A percentile compares a stretch with the other conserved stretches of the same genome.
phyloP scores from a whole-genome alignment of 306 rosid species.

The Rubus idaeus region DNA sequence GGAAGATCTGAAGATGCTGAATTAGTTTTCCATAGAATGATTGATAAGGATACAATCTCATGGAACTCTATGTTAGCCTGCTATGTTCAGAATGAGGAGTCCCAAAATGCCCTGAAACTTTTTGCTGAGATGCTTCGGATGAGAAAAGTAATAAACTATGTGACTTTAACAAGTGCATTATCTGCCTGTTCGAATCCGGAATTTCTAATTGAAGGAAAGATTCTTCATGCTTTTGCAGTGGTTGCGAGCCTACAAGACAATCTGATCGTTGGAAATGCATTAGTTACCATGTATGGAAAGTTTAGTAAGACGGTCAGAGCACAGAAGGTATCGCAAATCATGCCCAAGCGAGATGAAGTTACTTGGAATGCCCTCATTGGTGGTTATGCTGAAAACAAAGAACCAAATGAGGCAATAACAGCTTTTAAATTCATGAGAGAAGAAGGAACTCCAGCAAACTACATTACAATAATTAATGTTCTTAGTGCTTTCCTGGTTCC shows the following conservation, averaged over 20 bases:
- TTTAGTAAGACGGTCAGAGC: constrained; percentile 57
- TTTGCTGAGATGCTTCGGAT: constrained; percentile 56
- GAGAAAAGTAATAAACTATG: constrained; percentile 44
- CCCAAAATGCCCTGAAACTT: constrained; percentile 42
- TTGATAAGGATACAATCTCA: constrained; percentile 72
- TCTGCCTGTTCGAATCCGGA: constrained; percentile 66
- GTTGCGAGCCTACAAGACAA: constrained; percentile 51
- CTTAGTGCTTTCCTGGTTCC: constrained; percentile 61
- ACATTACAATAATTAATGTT: constrained; percentile 66
- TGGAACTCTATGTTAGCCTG: constrained; percentile 92
- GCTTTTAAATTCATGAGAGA: constrained; percentile 63
- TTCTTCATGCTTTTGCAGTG: constrained; percentile 60
- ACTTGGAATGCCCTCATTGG: constrained; percentile 94
- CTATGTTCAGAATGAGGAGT: constrained; percentile 60
- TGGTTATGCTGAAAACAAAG: constrained; percentile 61
- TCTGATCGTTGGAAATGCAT: constrained; percentile 62
- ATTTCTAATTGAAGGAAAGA: constrained; percentile 51
- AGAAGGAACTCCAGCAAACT: constrained; percentile 58
- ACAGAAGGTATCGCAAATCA: constrained; percentile 38
- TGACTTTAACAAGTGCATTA: constrained; percentile 71
- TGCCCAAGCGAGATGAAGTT: constrained; percentile 67
- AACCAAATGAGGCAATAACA: constrained; percentile 59
- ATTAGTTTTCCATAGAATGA: constrained; percentile 61
- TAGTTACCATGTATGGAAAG: constrained; percentile 84
- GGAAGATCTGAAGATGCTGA: constrained; percentile 64